A percentile compares a stretch with the other conserved stretches of the same genome.
These are phyloP conservation scores for Kuraishia capsulata DNA, from an alignment of 805 yeast species.

Conservation along the genomic window DNA sequence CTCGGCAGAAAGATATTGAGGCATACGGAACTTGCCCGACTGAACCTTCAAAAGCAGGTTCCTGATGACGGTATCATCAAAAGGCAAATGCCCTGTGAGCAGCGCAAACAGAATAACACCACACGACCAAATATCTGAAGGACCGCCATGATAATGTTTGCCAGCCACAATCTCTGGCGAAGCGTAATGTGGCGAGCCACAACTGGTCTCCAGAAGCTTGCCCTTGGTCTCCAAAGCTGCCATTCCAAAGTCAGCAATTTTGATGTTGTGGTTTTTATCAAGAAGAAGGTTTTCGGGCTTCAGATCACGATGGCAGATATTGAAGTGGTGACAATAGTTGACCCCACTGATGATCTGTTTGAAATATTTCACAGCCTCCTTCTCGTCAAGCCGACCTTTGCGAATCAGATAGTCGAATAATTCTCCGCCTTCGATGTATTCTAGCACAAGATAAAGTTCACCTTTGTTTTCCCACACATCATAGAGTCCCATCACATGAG, in stretches of 20 bases:
- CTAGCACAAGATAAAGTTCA: constrained; percentile 78
- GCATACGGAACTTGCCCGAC: constrained; percentile 80
- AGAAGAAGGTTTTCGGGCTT: constrained; percentile 73
- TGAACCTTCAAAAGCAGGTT: constrained; percentile 84
- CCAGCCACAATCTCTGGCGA: constrained; percentile 98
- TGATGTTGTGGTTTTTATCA: constrained; percentile 80
- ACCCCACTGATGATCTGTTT: constrained; percentile 61
- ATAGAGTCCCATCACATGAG: constrained; percentile 67
- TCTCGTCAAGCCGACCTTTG: constrained; percentile 79
- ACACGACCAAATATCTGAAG: constrained; percentile 97
- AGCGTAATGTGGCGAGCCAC: constrained; percentile 98
- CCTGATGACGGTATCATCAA: constrained; percentile 93
- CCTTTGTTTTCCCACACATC: constrained; percentile 87
- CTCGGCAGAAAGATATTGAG: constrained; percentile 66
- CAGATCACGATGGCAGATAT: constrained; percentile 70
- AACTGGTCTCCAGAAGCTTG: constrained; percentile 81
- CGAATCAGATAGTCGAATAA: constrained; percentile 86
- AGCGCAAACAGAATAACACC: constrained; percentile 92
- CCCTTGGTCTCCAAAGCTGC: constrained; percentile 87
- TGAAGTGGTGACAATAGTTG: constrained; percentile 55
- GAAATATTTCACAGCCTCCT: constrained; percentile 85
- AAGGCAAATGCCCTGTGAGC: constrained; percentile 90
- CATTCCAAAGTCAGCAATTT: constrained; percentile 98
- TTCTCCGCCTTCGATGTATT: constrained; percentile 97
- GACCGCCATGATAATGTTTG: constrained; percentile 90